Evolutionary conservation across 2,329 filamentous ascomycete genomes (phyloP).

Genomic region (Xylaria sp.): DNA sequence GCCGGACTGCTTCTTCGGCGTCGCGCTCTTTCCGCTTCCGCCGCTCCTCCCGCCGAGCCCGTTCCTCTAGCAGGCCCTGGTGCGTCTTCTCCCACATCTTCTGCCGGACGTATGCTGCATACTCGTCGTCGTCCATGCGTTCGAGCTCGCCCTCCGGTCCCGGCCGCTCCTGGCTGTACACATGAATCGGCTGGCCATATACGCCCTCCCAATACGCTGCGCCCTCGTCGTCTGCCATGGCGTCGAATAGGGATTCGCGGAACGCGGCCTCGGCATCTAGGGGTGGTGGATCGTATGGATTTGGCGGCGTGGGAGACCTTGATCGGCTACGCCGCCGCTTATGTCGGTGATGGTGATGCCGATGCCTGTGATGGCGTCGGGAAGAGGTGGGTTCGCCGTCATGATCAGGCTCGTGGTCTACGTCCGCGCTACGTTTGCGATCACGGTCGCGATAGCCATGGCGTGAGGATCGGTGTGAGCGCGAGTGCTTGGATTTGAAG

Average conservation of each 20-base stretch:
- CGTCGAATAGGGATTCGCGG: slow-evolving; percentile 93
- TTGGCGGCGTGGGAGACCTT: slow-evolving; percentile 57
- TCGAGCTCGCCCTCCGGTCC: slow-evolving; percentile 70
- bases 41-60: slow-evolving; percentile 67
- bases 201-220: slow-evolving; percentile 94
- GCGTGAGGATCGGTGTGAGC: slow-evolving; percentile 44
- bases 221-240: slow-evolving; percentile 95
- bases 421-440: slow-evolving; percentile 18
- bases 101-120: slow-evolving; percentile 82
- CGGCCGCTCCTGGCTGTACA: slow-evolving; percentile 68
- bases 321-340: slow-evolving; percentile 48
- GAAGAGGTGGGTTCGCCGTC: slow-evolving; percentile 33
- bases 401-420: slow-evolving; percentile 11
- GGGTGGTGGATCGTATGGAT: slow-evolving; percentile 58
- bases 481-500: slow-evolving; percentile 54
- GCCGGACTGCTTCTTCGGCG: slow-evolving; percentile 53
- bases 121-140: slow-evolving; percentile 92
- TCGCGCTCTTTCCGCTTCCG: slow-evolving; percentile 58
- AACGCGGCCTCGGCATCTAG: slow-evolving; percentile 81
- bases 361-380: slow-evolving; percentile 36
- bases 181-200: slow-evolving; percentile 95
- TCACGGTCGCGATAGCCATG: slow-evolving; percentile 31
- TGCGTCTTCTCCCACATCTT: slow-evolving; percentile 98
- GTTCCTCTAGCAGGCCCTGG: slow-evolving; percentile 82
- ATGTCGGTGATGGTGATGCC: slow-evolving; percentile 47